Conservation (phyloP, 208 protist genomes). For the Crithidia sp. region DNA sequence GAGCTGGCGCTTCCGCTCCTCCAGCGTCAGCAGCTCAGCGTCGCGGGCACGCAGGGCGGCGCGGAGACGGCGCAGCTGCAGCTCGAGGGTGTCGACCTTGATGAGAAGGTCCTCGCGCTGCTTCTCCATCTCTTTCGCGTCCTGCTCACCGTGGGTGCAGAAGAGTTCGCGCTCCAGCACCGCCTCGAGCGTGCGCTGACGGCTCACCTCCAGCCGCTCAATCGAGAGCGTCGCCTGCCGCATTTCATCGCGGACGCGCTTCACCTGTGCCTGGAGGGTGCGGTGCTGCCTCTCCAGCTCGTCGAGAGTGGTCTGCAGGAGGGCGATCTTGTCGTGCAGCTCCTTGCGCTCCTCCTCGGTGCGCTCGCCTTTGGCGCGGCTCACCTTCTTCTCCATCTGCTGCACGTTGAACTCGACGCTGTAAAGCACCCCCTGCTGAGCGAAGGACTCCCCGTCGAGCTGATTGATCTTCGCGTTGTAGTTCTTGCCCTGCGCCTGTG, state of each 20-base stretch:
- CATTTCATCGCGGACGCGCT: constrained; percentile 88
- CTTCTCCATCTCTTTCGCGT: constrained; percentile 56
- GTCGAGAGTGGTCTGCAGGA: constrained; percentile 85
- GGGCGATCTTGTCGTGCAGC: constrained; percentile 85
- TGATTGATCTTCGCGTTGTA: constrained; percentile 81
- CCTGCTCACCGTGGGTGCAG: constrained; percentile 73
- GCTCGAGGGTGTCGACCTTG: constrained; percentile 81
- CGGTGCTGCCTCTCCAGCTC: constrained; percentile 79
- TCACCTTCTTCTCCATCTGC: constrained; percentile 95
- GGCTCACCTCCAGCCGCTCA: constrained; percentile 55
- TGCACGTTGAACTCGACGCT: constrained; percentile 95
- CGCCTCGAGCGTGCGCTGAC: constrained; percentile 53
- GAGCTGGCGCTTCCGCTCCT: constrained; percentile 81
- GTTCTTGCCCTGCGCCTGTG: constrained; percentile 88
- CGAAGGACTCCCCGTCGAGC: constrained; percentile 85
- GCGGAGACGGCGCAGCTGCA: constrained; percentile 86
- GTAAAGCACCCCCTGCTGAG: constrained; percentile 95
- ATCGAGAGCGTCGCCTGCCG: constrained; percentile 64
- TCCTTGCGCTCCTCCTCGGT: constrained; percentile 91
- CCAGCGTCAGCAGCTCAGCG: constrained; percentile 71
- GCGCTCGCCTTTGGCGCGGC: constrained; percentile 87
- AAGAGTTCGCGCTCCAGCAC: constrained; percentile 86
- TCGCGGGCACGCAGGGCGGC: constrained; percentile 49
- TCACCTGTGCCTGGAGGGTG: constrained; percentile 88
- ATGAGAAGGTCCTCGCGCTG: constrained; percentile 83